Conservation (phyloP, 805 yeast species). For the Hanseniaspora opuntiae region DNA sequence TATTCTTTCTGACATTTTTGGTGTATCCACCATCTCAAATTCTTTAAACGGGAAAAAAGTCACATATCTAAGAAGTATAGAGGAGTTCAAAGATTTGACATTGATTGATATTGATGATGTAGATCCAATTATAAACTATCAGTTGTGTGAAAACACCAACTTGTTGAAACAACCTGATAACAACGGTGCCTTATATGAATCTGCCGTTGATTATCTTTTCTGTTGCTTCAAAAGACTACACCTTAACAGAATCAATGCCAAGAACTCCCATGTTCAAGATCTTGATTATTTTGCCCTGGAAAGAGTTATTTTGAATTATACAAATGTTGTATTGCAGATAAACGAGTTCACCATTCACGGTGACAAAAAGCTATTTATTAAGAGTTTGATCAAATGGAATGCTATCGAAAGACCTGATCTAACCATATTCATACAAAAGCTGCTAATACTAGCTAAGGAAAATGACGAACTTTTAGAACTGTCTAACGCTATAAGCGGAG, state of each 20-base stretch:
- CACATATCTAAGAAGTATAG: slow-evolving; percentile 12
- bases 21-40: not conserved
- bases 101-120: slow-evolving; percentile 17
- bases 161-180: slow-evolving; percentile 19
- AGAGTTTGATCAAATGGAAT: slow-evolving; percentile 7
- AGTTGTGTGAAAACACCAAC: slow-evolving; percentile 23
- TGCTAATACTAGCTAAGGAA: not conserved
- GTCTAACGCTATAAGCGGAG: slow-evolving; percentile 2
- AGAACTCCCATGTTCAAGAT: slow-evolving; percentile 31
- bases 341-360: slow-evolving; percentile 34
- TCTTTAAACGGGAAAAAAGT: not conserved
- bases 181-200: slow-evolving; percentile 18
- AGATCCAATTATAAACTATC: slow-evolving; percentile 23
- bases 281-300: not conserved
- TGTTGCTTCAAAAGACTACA: slow-evolving; percentile 6
- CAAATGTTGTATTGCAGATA: slow-evolving; percentile 52
- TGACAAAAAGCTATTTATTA: slow-evolving; percentile 1
- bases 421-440: slow-evolving; percentile 2
- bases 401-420: slow-evolving; percentile 3
- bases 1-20: slow-evolving; percentile 1
- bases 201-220: slow-evolving; percentile 7
- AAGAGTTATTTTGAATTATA: slow-evolving; percentile 44
- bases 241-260: slow-evolving; percentile 17
- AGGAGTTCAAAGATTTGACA: slow-evolving; percentile 16
- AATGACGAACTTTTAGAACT: slow-evolving; percentile 8